Evolutionary conservation across 1,284 basidiomycete genomes (phyloP), one percentile per base, ranked within the genome.

Genomic region (Leccinum subspadiceum): DNA sequence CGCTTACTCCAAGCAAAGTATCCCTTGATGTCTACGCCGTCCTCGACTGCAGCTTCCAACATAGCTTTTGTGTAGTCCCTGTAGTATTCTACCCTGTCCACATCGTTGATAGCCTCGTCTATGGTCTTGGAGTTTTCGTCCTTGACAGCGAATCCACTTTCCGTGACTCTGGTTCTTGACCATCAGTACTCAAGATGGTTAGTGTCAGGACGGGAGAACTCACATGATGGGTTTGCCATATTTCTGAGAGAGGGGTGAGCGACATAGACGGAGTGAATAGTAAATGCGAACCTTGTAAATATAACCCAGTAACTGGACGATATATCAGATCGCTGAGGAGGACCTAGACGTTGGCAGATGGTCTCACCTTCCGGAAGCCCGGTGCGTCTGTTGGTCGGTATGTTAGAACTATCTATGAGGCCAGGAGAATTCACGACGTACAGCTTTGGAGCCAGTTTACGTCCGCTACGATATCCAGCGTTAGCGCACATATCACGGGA

Each of bases 71-170:
- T 84, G 63, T 87, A 86, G 15, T 85, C 89, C 31, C 77, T 73
- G 77, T 84, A 92, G 74, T 90, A 93, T 58, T 83, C 78, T 31
- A 89, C 79, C 6, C 90, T 83, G 65, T 87, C 86, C 1, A 72
- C 70, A 70, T 93, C 90, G 49, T 88, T 78, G 52, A 85, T 68
- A 41, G 86, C 88, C 56, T 87, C 77, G 46, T 83, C 81, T 8
- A 80, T 61, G 0, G 84, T 67, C 70, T 83, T 78, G 12, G 67
- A 65, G 65, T 81, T 76, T 73, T 93, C 90, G 66, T 83, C 82
- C 71, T 85, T 87, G 59, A 86, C 85, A 0, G 89, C 81, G 69
- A 89, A 91, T 0, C 89, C 90, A 69, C 89, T 89, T 73, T 90
- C 87, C 5, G 87, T 90, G 35, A 88, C 81, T 66, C 84, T 86